These are phyloP conservation scores for Hippophae gyantsensis DNA, from an alignment of 306 rosid genomes.

Conservation along the genomic window DNA sequence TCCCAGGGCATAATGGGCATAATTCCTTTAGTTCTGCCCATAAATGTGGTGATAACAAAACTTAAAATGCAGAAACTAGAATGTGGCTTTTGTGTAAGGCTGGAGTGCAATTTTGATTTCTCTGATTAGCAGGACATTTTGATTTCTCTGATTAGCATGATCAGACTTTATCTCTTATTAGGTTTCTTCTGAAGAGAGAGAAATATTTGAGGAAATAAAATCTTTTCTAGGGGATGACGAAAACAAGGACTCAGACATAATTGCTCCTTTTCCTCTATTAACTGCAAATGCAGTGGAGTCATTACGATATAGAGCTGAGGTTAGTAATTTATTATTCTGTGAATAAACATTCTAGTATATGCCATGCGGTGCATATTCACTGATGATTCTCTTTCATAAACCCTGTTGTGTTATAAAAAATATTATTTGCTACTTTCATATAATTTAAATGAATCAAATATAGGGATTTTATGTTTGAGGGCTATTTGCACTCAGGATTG, in stretches of 20 bases:
- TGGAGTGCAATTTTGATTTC: too few relatives aligned
- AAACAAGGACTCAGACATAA: conserved; percentile 37
- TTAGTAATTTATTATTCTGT: conserved; percentile 19
- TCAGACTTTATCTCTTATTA: conserved; percentile 14
- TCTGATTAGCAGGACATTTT: too few relatives aligned
- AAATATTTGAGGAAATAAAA: conserved; percentile 60
- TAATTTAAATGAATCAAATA: too few relatives aligned
- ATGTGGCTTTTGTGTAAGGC: too few relatives aligned
- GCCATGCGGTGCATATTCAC: not conserved
- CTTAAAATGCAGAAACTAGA: too few relatives aligned
- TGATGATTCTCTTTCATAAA: not conserved
- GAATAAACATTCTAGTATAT: not conserved
- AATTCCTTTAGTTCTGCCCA: too few relatives aligned
- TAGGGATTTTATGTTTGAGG: too few relatives aligned
- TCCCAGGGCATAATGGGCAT: too few relatives aligned
- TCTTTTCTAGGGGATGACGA: conserved; percentile 61
- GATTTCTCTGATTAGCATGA: too few relatives aligned
- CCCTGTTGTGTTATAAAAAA: not conserved
- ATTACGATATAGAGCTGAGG: conserved; percentile 92
- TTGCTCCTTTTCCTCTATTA: conserved; percentile 64
- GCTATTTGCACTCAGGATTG: not conserved
- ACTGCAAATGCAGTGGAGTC: conserved; percentile 78
- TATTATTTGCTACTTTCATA: not conserved
- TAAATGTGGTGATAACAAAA: too few relatives aligned
- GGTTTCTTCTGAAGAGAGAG: conserved; percentile 88